These are phyloP conservation scores for Rubia tinctorum DNA, from an alignment of 305 asterid genomes.

Conservation along the genomic window DNA sequence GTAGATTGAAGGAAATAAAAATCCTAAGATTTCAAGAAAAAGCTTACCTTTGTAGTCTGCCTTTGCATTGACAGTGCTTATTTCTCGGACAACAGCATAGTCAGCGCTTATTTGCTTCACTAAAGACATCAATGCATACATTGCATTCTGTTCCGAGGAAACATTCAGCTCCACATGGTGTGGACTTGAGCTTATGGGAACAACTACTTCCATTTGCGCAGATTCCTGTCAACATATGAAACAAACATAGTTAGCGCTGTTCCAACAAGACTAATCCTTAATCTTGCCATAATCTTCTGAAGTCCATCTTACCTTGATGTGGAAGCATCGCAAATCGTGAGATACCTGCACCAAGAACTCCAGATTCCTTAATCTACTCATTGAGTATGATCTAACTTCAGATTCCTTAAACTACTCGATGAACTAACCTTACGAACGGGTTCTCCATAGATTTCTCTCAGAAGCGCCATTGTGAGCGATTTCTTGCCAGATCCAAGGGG, in stretches of 20 bases:
- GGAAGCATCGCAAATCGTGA: constrained; percentile 64
- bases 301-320: constrained; percentile 51
- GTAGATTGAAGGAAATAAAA: not conserved
- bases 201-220: constrained; percentile 53
- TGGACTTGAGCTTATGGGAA: constrained; percentile 71
- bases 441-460: constrained; percentile 68
- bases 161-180: constrained; percentile 85
- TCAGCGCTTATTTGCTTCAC: constrained; percentile 68
- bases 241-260: not conserved
- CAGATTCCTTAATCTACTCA: constrained; percentile 1
- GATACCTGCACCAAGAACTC: constrained; percentile 55
- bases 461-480: constrained; percentile 64
- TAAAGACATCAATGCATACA: constrained; percentile 65
- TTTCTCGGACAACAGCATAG: constrained; percentile 56
- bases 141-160: constrained; percentile 55
- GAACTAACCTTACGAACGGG: constrained; percentile 58
- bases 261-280: not conserved
- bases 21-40: not conserved
- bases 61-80: constrained; percentile 45
- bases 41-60: constrained; percentile 63
- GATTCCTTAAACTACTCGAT: not conserved
- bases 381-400: not conserved
- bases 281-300: not conserved
- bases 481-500: constrained; percentile 84
- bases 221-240: constrained; percentile 46